phyloP scores from a whole-genome alignment of 2,329 filamentous ascomycete genomes.

The Venturiaceae sp. region DNA sequence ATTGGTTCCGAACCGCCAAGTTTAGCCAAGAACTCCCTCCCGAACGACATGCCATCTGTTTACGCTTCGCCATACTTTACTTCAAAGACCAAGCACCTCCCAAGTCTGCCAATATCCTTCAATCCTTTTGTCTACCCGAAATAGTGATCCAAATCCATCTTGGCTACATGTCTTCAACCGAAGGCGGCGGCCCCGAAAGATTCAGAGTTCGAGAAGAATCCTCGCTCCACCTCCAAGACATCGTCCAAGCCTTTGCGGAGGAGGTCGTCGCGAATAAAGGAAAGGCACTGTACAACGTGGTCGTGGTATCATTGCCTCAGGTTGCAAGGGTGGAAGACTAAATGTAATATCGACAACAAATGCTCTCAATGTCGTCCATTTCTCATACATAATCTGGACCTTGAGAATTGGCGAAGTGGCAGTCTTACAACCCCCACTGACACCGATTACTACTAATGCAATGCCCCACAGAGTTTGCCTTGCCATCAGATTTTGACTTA shows the following conservation, averaged over 20 bases:
- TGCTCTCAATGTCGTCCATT: background rate
- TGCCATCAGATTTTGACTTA: too few species aligned
- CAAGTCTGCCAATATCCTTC: background rate
- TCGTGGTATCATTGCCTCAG: background rate
- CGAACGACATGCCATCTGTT: too few species aligned
- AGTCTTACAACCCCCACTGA: background rate
- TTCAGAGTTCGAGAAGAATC: background rate
- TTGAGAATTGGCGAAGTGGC: background rate
- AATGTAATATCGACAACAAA: background rate
- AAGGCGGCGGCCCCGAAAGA: background rate
- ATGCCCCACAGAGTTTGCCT: background rate
- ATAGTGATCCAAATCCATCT: background rate
- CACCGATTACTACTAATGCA: background rate
- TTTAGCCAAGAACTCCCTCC: too few species aligned
- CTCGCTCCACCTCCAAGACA: background rate
- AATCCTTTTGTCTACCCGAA: background rate
- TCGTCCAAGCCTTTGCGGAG: background rate
- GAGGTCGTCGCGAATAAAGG: background rate
- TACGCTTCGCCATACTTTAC: too few species aligned
- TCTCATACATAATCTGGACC: background rate
- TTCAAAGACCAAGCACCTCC: too few species aligned
- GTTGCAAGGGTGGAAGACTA: background rate
- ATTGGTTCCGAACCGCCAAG: too few species aligned
- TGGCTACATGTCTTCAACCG: background rate
- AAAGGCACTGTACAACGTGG: background rate